These are phyloP conservation scores for Talaromyces sp. DNA, from an alignment of 2,329 filamentous ascomycete species.

Conservation along the genomic window DNA sequence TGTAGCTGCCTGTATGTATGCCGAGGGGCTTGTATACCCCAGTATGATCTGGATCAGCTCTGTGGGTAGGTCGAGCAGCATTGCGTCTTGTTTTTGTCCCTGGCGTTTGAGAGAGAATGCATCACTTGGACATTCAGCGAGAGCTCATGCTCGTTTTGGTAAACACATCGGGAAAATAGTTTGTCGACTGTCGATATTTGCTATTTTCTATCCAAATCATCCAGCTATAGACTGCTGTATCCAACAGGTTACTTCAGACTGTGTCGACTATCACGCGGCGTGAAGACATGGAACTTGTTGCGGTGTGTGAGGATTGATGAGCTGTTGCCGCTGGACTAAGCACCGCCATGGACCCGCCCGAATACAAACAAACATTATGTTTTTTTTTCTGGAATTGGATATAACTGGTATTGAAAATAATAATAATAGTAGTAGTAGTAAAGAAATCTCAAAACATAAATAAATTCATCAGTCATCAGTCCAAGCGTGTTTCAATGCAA, in stretches of 20 bases:
- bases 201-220: not conserved
- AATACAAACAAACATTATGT: not conserved
- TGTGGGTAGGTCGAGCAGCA: conserved; percentile 32
- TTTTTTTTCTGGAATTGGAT: not conserved
- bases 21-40: conserved; percentile 25
- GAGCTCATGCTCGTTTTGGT: not conserved
- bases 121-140: not conserved
- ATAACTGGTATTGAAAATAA: not conserved
- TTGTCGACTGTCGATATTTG: not conserved
- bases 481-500: not conserved
- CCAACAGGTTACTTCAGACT: not conserved
- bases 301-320: not conserved
- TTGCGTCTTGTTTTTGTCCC: conserved; percentile 5
- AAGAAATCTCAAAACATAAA: not conserved
- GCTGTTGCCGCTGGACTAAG: not conserved
- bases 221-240: not conserved
- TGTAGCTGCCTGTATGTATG: conserved; percentile 34
- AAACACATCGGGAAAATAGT: not conserved
- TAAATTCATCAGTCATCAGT: not conserved
- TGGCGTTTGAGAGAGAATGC: not conserved
- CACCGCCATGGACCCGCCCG: not conserved
- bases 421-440: too few relatives aligned
- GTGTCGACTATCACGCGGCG: not conserved
- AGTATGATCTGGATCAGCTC: conserved; percentile 38
- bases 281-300: not conserved